phyloP scores from a whole-genome alignment of 75 land plant genomes.

The Pinus albicaulis region DNA sequence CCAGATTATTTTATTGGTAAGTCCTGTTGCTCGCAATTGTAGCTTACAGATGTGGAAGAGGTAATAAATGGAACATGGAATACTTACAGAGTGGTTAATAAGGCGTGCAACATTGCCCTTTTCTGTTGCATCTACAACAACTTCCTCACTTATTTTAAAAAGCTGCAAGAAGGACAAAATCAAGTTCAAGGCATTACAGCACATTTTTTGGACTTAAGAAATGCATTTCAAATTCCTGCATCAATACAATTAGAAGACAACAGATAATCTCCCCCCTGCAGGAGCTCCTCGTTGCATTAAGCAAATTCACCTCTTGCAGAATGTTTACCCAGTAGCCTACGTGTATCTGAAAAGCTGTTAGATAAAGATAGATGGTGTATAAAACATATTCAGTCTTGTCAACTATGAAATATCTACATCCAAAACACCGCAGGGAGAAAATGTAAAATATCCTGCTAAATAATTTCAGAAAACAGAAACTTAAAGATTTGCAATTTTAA shows the following conservation, averaged over 20 bases:
- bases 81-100: slow-evolving; percentile 92
- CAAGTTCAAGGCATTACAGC: background rate
- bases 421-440: too few relatives aligned
- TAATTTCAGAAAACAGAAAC: too few relatives aligned
- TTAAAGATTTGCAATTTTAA: too few relatives aligned
- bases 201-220: background rate
- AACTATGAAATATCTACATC: too few relatives aligned
- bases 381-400: too few relatives aligned
- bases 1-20: slow-evolving; percentile 1
- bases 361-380: too few relatives aligned
- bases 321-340: background rate
- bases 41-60: background rate
- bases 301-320: background rate
- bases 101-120: slow-evolving; percentile 93
- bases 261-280: background rate
- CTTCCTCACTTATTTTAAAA: slow-evolving; percentile 92
- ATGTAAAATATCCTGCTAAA: too few relatives aligned
- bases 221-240: background rate
- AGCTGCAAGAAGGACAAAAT: slow-evolving; percentile 42
- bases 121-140: slow-evolving; percentile 94
- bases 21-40: background rate
- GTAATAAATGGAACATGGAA: background rate
- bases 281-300: background rate
- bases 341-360: background rate
- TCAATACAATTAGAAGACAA: background rate